Evolutionary conservation across 2,329 filamentous ascomycete species (phyloP).

Genomic region (Arthroderma sp.): DNA sequence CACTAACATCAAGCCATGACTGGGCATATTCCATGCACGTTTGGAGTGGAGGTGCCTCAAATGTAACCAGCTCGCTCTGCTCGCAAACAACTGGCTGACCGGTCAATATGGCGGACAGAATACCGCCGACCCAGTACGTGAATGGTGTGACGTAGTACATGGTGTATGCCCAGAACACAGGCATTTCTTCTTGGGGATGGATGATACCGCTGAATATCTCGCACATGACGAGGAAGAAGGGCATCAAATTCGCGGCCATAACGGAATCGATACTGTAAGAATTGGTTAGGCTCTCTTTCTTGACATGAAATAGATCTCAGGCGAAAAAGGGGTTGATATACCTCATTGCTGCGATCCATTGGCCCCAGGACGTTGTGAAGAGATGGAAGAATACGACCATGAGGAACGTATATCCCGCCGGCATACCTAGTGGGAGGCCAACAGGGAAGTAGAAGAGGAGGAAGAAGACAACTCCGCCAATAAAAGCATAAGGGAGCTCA

Average conservation of each 20-base stretch:
- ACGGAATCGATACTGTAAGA: slow-evolving; percentile 29
- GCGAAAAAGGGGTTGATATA: slow-evolving; percentile 48
- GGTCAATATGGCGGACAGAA: slow-evolving; percentile 51
- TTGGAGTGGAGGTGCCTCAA: slow-evolving; percentile 51
- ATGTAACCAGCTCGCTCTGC: slow-evolving; percentile 46
- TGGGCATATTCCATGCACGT: slow-evolving; percentile 56
- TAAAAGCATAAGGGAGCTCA: slow-evolving; percentile 58
- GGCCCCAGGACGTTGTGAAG: slow-evolving; percentile 63
- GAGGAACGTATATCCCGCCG: slow-evolving; percentile 62
- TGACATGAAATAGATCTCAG: slow-evolving; percentile 48
- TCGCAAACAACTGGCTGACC: slow-evolving; percentile 40
- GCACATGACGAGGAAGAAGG: slow-evolving; percentile 72
- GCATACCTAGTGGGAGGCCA: slow-evolving; percentile 39
- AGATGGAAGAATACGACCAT: slow-evolving; percentile 69
- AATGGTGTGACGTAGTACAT: slow-evolving; percentile 55
- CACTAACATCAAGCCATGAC: slow-evolving; percentile 38
- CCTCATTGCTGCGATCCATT: slow-evolving; percentile 76
- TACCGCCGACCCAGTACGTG: slow-evolving; percentile 60
- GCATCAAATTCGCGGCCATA: slow-evolving; percentile 37
- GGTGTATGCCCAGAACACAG: slow-evolving; percentile 62
- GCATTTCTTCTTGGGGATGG: slow-evolving; percentile 50
- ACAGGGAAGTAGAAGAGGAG: slow-evolving; percentile 64
- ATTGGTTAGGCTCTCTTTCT: slow-evolving; percentile 24
- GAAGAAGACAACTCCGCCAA: slow-evolving; percentile 56
- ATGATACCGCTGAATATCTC: slow-evolving; percentile 66